These are phyloP conservation scores for Boletus semigastroideus DNA, from an alignment of 1,284 basidiomycete species.

Conservation along the genomic window DNA sequence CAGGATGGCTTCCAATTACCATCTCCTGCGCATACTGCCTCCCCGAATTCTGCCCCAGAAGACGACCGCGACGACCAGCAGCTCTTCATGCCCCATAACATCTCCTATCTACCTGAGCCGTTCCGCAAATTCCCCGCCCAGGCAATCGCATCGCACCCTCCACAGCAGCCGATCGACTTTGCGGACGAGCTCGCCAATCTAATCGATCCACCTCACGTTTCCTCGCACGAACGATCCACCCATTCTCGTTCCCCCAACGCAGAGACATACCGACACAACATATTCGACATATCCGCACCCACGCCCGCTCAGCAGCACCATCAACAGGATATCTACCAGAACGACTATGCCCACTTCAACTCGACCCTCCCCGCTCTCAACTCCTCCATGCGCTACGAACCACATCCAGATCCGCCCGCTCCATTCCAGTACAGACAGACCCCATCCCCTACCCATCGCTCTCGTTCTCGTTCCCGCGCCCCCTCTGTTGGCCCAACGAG, in stretches of 20 bases:
- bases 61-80: slow-evolving; percentile 26
- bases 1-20: slow-evolving; percentile 69
- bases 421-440: slow-evolving; percentile 30
- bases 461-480: slow-evolving; percentile 50
- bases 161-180: slow-evolving; percentile 50
- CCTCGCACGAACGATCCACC: slow-evolving; percentile 40
- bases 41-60: slow-evolving; percentile 33
- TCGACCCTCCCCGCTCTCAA: slow-evolving; percentile 59
- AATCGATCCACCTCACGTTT: slow-evolving; percentile 43
- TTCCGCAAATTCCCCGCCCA: slow-evolving; percentile 48
- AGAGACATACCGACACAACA: slow-evolving; percentile 57
- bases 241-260: slow-evolving; percentile 35
- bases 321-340: slow-evolving; percentile 29
- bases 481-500: slow-evolving; percentile 49
- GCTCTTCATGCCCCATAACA: slow-evolving; percentile 43
- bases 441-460: slow-evolving; percentile 37
- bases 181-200: slow-evolving; percentile 62
- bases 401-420: slow-evolving; percentile 41
- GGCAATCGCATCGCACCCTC: slow-evolving; percentile 10
- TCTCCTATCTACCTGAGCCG: slow-evolving; percentile 46
- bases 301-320: slow-evolving; percentile 26
- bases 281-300: slow-evolving; percentile 66
- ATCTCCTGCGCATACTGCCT: slow-evolving; percentile 41
- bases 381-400: slow-evolving; percentile 59
- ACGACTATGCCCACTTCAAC: slow-evolving; percentile 47